Conservation (phyloP, 2,329 filamentous ascomycete genomes). For the Penicillium sp. region DNA sequence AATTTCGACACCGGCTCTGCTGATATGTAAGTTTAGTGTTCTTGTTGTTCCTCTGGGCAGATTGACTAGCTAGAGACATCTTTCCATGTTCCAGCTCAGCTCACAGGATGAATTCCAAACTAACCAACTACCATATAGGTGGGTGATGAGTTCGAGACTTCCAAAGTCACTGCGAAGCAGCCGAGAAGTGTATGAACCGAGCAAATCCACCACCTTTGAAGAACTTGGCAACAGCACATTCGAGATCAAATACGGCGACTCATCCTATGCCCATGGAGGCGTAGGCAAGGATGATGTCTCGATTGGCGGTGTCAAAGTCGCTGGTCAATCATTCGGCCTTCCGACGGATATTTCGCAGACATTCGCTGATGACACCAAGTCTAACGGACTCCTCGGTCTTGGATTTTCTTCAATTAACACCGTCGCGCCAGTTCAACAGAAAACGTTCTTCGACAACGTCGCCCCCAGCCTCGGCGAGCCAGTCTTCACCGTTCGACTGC, state of each 20-base stretch:
- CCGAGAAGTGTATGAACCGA: conserved; percentile 57
- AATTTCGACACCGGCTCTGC: conserved; percentile 76
- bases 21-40: conserved; percentile 55
- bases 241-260: conserved; percentile 67
- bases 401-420: conserved; percentile 66
- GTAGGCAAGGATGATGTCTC: conserved; percentile 67
- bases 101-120: neutral
- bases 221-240: conserved; percentile 54
- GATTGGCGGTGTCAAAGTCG: conserved; percentile 63
- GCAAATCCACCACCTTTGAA: conserved; percentile 53
- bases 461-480: conserved; percentile 60
- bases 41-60: no score
- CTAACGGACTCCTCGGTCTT: conserved; percentile 68
- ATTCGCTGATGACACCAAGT: conserved; percentile 60
- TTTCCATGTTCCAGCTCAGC: neutral
- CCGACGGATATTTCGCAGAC: conserved; percentile 58
- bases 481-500: conserved; percentile 69
- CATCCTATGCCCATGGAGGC: conserved; percentile 58
- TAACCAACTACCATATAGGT: conserved; percentile 43
- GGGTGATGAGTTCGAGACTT: conserved; percentile 67
- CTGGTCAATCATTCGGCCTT: conserved; percentile 65
- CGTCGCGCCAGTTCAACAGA: conserved; percentile 60
- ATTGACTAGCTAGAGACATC: neutral
- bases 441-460: conserved; percentile 73
- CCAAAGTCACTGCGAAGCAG: conserved; percentile 43